Percentiles rank a stretch among this genome's conserved stretches.
These are phyloP conservation scores for Annulohypoxylon bovei DNA, from an alignment of 495 filamentous ascomycete species.

Conservation along the genomic window DNA sequence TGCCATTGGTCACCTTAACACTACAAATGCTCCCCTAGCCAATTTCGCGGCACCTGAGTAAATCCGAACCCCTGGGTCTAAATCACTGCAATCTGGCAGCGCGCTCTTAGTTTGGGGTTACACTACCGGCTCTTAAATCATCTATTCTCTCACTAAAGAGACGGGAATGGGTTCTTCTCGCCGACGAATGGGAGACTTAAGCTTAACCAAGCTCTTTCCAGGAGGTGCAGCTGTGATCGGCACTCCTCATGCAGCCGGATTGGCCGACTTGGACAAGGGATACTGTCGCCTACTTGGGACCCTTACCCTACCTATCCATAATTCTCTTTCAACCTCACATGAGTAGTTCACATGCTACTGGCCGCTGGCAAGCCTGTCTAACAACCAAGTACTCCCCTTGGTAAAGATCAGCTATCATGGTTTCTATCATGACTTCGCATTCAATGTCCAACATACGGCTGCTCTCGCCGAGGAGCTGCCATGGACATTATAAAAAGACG, in stretches of 20 bases:
- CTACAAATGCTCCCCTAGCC: neutral
- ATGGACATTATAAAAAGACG: conserved; percentile 22
- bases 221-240: conserved; percentile 40
- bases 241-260: conserved; percentile 33
- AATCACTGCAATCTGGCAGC: neutral
- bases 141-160: conserved; percentile 26
- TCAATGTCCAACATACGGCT: conserved; percentile 6
- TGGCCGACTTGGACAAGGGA: conserved; percentile 25
- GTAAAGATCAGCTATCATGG: conserved; percentile 37
- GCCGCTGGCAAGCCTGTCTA: conserved; percentile 13
- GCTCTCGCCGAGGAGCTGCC: conserved; percentile 2
- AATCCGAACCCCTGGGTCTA: conserved; percentile 16
- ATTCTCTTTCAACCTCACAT: conserved; percentile 34
- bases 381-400: conserved; percentile 17
- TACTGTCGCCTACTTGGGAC: conserved; percentile 19
- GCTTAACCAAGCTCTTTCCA: conserved; percentile 31
- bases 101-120: conserved; percentile 8
- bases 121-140: conserved; percentile 10
- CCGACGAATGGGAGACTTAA: conserved; percentile 20
- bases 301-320: conserved; percentile 22
- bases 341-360: conserved; percentile 34
- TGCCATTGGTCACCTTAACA: conserved; percentile 14
- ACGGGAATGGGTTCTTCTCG: conserved; percentile 4
- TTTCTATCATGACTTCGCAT: conserved; percentile 20
- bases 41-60: conserved; percentile 25